phyloP scores from a whole-genome alignment of 2,329 filamentous ascomycete genomes.

The Rhexocercosporidium sp. region DNA sequence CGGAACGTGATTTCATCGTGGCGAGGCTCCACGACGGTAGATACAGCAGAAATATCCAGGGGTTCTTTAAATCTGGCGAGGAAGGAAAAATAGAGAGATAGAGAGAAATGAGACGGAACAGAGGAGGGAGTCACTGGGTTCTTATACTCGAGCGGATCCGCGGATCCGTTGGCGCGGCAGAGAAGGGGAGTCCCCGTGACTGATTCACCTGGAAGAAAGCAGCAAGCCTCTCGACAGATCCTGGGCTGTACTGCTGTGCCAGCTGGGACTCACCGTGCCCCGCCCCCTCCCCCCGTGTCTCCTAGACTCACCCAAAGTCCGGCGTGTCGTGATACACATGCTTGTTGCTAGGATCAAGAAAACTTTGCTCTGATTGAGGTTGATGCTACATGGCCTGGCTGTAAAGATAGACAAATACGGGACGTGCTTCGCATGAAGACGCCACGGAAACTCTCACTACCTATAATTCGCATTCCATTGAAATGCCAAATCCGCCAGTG shows the following conservation, averaged over 20 bases:
- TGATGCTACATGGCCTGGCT: background rate
- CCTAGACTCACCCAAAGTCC: background rate
- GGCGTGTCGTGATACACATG: background rate
- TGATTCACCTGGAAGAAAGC: background rate
- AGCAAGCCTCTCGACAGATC: background rate
- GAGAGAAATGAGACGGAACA: background rate
- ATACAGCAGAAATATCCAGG: background rate
- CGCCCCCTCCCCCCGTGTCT: background rate
- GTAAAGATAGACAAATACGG: background rate
- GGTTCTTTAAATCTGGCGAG: background rate
- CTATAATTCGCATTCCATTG: background rate
- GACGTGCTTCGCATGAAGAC: background rate
- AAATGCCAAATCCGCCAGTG: background rate
- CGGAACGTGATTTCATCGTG: background rate
- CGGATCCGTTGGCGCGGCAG: background rate
- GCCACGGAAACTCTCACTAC: background rate
- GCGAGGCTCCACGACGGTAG: background rate
- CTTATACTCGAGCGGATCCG: background rate
- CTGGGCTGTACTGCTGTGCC: background rate
- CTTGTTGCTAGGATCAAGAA: background rate
- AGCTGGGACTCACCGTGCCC: background rate
- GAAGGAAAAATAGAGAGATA: background rate
- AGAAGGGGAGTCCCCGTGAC: background rate
- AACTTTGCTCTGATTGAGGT: background rate
- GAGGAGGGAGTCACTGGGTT: background rate